Evolutionary conservation across 148 eudicot genomes (phyloP).

Genomic region (Arbutus unedo): DNA sequence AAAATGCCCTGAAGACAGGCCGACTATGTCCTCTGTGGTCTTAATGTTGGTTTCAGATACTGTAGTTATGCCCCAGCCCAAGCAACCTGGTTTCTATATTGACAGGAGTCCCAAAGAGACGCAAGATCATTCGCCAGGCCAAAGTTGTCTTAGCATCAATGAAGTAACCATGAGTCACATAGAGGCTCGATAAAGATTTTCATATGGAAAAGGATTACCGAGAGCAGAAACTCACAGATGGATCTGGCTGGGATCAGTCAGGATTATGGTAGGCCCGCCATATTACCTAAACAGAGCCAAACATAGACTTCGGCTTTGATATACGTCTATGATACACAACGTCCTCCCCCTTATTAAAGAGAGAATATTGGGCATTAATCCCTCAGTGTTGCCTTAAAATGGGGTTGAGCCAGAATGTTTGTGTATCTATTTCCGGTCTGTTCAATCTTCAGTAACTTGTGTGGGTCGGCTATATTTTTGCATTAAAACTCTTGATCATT

Average conservation of each 20-base stretch:
- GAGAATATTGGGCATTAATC: background rate
- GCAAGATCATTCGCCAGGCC: background rate
- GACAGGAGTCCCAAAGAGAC: background rate
- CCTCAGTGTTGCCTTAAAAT: too few relatives aligned
- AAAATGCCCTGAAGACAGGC: background rate
- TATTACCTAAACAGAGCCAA: background rate
- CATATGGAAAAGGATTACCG: too few relatives aligned
- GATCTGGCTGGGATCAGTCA: background rate
- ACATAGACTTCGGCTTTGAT: background rate
- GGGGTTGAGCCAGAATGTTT: background rate
- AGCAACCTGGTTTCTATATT: slow-evolving; percentile 10
- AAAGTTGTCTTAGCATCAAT: background rate
- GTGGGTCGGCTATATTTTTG: too few relatives aligned
- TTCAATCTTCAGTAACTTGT: background rate
- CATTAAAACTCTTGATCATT: too few relatives aligned
- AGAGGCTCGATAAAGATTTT: background rate
- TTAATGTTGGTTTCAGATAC: background rate
- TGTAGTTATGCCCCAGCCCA: background rate
- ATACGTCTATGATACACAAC: background rate
- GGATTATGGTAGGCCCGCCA: background rate
- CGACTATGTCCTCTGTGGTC: background rate
- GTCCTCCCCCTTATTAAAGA: background rate
- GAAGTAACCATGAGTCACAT: background rate
- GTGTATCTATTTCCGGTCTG: background rate
- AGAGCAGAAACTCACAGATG: background rate